A percentile compares a stretch with the other conserved stretches of the same genome.
These are phyloP conservation scores for Yamadazyma dushanensis DNA, from an alignment of 1,139 yeast genomes.

Conservation along the genomic window DNA sequence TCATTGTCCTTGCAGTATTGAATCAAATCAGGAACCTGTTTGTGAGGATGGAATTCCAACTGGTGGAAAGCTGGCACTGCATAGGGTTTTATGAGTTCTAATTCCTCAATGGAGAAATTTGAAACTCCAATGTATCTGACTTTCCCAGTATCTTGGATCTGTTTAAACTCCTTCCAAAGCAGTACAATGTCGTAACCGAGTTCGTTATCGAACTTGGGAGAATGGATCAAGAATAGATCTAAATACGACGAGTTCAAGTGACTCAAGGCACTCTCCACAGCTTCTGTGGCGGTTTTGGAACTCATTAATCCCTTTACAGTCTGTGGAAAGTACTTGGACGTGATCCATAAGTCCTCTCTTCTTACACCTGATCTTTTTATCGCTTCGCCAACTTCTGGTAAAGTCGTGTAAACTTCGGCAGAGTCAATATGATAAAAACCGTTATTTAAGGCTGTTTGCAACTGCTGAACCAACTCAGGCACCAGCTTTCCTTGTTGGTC, in stretches of 20 bases:
- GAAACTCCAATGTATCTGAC: slow-evolving; percentile 45
- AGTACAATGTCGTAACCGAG: slow-evolving; percentile 20
- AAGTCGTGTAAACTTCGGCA: slow-evolving; percentile 65
- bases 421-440: slow-evolving; percentile 63
- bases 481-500: slow-evolving; percentile 16
- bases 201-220: slow-evolving; percentile 61
- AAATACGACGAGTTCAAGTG: slow-evolving; percentile 60
- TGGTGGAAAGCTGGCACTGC: slow-evolving; percentile 36
- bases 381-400: slow-evolving; percentile 63
- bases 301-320: slow-evolving; percentile 20
- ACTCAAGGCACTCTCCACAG: slow-evolving; percentile 41
- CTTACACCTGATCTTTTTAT: slow-evolving; percentile 44
- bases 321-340: slow-evolving; percentile 55
- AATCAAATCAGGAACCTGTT: slow-evolving; percentile 31
- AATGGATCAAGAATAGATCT: slow-evolving; percentile 69
- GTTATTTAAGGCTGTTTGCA: slow-evolving; percentile 44
- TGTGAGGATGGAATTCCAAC: slow-evolving; percentile 43
- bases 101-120: slow-evolving; percentile 30
- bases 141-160: slow-evolving; percentile 37
- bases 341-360: slow-evolving; percentile 53
- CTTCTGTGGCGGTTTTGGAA: slow-evolving; percentile 9
- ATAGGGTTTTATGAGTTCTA: slow-evolving; percentile 43
- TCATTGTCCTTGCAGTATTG: slow-evolving; percentile 26
- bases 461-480: slow-evolving; percentile 43
- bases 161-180: slow-evolving; percentile 41